Evolutionary conservation across 2,329 filamentous ascomycete species (phyloP).

Genomic region (Colletotrichum trifolii): DNA sequence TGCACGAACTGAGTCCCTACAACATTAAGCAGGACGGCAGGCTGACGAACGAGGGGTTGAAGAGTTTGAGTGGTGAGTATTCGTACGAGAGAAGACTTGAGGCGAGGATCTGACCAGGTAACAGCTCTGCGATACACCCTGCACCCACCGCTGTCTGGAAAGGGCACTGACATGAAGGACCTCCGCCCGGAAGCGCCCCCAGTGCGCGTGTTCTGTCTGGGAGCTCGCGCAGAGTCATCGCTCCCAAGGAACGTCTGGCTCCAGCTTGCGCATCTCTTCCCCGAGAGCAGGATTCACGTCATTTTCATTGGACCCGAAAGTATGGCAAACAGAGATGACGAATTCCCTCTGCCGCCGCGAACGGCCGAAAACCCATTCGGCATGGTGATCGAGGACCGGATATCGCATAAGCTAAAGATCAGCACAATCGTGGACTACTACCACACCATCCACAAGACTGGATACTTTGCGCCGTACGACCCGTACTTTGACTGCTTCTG

Average conservation of each 20-base stretch:
- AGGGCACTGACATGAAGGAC: slow-evolving; percentile 78
- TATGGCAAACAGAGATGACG: slow-evolving; percentile 92
- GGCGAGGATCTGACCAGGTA: slow-evolving; percentile 7
- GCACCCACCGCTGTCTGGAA: slow-evolving; percentile 85
- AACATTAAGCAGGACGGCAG: slow-evolving; percentile 78
- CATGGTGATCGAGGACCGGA: slow-evolving; percentile 90
- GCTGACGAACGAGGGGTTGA: slow-evolving; percentile 87
- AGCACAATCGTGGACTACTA: slow-evolving; percentile 98
- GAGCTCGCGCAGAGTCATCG: slow-evolving; percentile 96
- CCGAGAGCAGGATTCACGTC: slow-evolving; percentile 88
- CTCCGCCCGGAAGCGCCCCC: slow-evolving; percentile 87
- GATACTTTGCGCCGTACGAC: slow-evolving; percentile 93
- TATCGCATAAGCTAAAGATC: slow-evolving; percentile 92
- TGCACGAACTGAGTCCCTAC: slow-evolving; percentile 96
- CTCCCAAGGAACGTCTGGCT: slow-evolving; percentile 94
- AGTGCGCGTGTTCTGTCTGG: slow-evolving; percentile 91
- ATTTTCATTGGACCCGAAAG: slow-evolving; percentile 96
- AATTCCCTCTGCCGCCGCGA: slow-evolving; percentile 89
- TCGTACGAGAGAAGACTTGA: background rate
- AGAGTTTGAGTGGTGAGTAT: slow-evolving; percentile 87
- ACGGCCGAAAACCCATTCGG: slow-evolving; percentile 91
- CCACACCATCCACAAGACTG: slow-evolving; percentile 92
- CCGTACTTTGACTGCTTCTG: slow-evolving; percentile 99
- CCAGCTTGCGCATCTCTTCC: slow-evolving; percentile 94
- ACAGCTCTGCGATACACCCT: slow-evolving; percentile 91